Conservation (phyloP, 805 yeast species). For the Kuraishia borneana region DNA sequence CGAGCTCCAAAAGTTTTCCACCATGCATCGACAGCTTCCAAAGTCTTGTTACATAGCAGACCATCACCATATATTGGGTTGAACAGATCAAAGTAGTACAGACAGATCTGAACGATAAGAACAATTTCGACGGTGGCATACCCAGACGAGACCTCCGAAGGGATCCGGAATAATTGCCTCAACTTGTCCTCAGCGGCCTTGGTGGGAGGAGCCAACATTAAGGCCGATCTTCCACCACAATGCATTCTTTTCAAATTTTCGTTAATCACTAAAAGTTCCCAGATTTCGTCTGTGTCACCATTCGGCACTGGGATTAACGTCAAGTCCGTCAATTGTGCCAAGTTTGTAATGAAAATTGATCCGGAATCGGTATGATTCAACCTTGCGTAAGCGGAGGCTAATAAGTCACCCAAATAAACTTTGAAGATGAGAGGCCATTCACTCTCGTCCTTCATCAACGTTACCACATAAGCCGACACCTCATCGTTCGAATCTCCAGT, state of each 20-base stretch:
- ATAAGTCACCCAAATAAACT: conserved; percentile 53
- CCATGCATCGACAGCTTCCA: conserved; percentile 64
- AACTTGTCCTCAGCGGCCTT: conserved; percentile 78
- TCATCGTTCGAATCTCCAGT: conserved; percentile 73
- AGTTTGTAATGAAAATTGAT: conserved; percentile 64
- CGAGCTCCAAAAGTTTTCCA: conserved; percentile 65
- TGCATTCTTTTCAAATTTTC: conserved; percentile 65
- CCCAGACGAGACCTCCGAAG: conserved; percentile 37
- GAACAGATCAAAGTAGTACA: conserved; percentile 68
- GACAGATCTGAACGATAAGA: conserved; percentile 59
- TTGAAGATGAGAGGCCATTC: conserved; percentile 43
- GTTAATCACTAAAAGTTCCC: conserved; percentile 57
- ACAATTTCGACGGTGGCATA: conserved; percentile 71
- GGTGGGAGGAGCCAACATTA: conserved; percentile 59
- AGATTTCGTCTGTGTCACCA: conserved; percentile 41
- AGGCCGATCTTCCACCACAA: conserved; percentile 80
- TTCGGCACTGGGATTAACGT: conserved; percentile 60
- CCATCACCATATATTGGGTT: conserved; percentile 75
- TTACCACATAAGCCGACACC: conserved; percentile 45
- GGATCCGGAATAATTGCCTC: conserved; percentile 57
- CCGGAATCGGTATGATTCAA: conserved; percentile 55
- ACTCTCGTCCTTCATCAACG: conserved; percentile 34
- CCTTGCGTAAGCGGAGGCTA: conserved; percentile 48
- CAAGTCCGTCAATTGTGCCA: conserved; percentile 69
- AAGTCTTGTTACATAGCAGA: conserved; percentile 67